Conservation (phyloP, 2,329 filamentous ascomycete species). For the Chaetomium sp. region DNA sequence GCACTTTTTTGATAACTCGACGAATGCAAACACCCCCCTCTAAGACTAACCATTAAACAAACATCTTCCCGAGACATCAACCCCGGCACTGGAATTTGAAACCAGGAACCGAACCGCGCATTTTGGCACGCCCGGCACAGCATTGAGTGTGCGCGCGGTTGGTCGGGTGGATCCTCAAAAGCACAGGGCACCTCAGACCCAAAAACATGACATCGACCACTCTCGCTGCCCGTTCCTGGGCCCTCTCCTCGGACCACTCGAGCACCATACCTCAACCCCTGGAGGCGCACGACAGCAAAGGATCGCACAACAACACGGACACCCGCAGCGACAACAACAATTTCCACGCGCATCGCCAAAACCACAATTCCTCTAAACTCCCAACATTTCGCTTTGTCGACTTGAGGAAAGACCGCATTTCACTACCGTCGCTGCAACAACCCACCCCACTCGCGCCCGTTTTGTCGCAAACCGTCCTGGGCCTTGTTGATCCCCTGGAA, state of each 20-base stretch:
- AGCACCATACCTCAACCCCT: constrained; percentile 20
- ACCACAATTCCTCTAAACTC: constrained; percentile 58
- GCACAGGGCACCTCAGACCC: constrained; percentile 20
- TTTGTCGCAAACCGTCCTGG: constrained; percentile 39
- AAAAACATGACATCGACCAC: constrained; percentile 34
- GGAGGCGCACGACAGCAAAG: constrained; percentile 17
- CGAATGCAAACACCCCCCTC: constrained; percentile 26
- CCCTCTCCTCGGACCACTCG: constrained; percentile 12
- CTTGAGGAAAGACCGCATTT: constrained; percentile 44
- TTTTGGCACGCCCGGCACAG: constrained; percentile 20
- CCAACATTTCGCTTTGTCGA: constrained; percentile 59
- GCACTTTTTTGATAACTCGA: constrained; percentile 17
- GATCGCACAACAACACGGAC: constrained; percentile 17
- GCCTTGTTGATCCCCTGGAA: constrained; percentile 23
- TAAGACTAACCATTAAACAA: constrained; percentile 13
- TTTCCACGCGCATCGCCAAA: constrained; percentile 54
- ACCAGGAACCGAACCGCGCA: constrained; percentile 10
- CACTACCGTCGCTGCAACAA: constrained; percentile 41
- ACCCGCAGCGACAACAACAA: constrained; percentile 30
- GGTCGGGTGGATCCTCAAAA: constrained; percentile 15
- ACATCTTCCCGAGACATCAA: constrained; percentile 20
- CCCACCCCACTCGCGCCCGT: constrained; percentile 47
- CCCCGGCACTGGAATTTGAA: constrained; percentile 11
- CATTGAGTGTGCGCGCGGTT: constrained; percentile 21
- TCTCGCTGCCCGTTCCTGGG: constrained; percentile 27